A percentile compares a stretch with the other conserved stretches of the same genome.
Evolutionary conservation across 2,329 filamentous ascomycete genomes (phyloP).

Genomic region (Plenodomus biglobosus): DNA sequence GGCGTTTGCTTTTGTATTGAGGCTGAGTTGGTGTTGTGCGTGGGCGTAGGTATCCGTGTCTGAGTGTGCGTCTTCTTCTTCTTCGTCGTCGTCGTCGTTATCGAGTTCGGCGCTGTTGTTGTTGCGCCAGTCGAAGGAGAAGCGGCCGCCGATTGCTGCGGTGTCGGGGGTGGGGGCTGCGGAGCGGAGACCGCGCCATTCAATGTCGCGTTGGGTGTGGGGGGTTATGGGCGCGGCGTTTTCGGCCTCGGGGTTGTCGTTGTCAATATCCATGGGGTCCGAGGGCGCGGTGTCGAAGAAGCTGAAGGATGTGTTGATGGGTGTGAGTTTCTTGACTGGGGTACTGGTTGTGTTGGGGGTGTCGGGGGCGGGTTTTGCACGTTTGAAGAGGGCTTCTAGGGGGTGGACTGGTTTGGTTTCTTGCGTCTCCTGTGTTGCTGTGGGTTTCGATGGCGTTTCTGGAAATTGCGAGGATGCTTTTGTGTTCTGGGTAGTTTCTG

Average conservation of each 20-base stretch:
- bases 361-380: slow-evolving; percentile 50
- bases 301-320: slow-evolving; percentile 65
- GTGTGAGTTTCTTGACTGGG: slow-evolving; percentile 45
- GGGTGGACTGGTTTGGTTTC: slow-evolving; percentile 65
- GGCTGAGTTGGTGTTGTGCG: slow-evolving; percentile 26
- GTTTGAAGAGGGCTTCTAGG: slow-evolving; percentile 90
- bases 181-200: slow-evolving; percentile 74
- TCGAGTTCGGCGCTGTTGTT: too few species aligned
- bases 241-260: slow-evolving; percentile 26
- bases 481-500: slow-evolving; percentile 11
- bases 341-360: slow-evolving; percentile 18
- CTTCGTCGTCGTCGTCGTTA: slow-evolving; percentile 47
- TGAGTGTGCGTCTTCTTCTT: slow-evolving; percentile 49
- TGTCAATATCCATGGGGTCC: slow-evolving; percentile 44
- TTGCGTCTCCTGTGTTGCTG: slow-evolving; percentile 14
- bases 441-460: slow-evolving; percentile 4
- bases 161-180: slow-evolving; percentile 95
- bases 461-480: slow-evolving; percentile 12
- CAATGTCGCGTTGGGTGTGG: slow-evolving; percentile 76
- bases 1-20: slow-evolving; percentile 37
- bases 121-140: slow-evolving; percentile 54
- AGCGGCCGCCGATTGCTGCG: slow-evolving; percentile 68
- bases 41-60: slow-evolving; percentile 19
- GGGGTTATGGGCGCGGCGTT: slow-evolving; percentile 69
- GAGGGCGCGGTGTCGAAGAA: slow-evolving; percentile 66